phyloP scores from a whole-genome alignment of 129 eudicot genomes.

The sunflower (Helianthus annuus) region HanXRQr2.0-SUNRISE NC_035436.2:44846771-44847270 shows the following conservation, averaged over 20 bases:
- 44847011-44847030: neutral
- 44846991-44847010: neutral
- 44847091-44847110: neutral
- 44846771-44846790: neutral
- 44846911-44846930: constrained; percentile 5
- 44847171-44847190: neutral
- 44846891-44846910: neutral
- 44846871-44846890: neutral
- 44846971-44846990: neutral
- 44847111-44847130: neutral
- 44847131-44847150: neutral
- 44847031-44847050: neutral
- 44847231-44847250: neutral
- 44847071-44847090: neutral
- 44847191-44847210: neutral
- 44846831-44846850: neutral
- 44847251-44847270: too few species aligned
- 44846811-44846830: neutral
- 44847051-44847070: neutral
- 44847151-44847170: neutral
- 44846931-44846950: neutral
- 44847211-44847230: neutral
- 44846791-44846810: neutral
- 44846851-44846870: neutral
- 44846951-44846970: neutral